Base-by-base conservation (phyloP, 2,329 filamentous ascomycete species). In the Ampelomyces quisqualis region DNA sequence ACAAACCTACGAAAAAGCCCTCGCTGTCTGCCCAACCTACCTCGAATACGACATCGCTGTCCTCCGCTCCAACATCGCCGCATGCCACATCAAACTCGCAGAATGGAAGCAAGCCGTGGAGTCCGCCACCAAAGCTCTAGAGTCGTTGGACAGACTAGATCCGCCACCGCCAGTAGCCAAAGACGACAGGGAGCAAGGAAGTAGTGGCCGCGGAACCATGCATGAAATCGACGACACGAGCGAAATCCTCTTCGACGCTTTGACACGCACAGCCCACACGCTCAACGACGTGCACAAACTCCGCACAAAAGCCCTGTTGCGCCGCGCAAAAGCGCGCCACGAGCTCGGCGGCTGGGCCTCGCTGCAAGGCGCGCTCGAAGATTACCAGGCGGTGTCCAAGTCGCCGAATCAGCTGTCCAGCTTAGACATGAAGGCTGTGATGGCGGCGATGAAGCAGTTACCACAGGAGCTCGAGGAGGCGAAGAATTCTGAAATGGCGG, bases 31-130 rank as follows among this genome's bases (percentile, higher is more conserved):
- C 58, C 91, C 91, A 2, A 84, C 81, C 51, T 94, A 95, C 64
- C 79, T 95, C 18, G 83, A 91, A 64, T 95, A 88, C 70, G 89
- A 95, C 55, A 77, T 91, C 48, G 89, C 90, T 18, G 88, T 97
- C 7, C 76, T 97, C 5, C 82, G 85, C 44, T 90, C 86, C 64
- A 97, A 97, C 72, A 85, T 96, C 52, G 80, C 91, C 2, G 91
- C 90, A 7, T 95, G 90, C 63, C 82, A 95, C 57, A 68, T 97
- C 39, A 94, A 94, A 65, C 74, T 94, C 3, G 77, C 83, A 46
- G 84, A 91, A 47, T 96, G 90, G 88, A 89, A 90, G 53, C 82
- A 88, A 20, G 88, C 89, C 7, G 78, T 90, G 29, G 83, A 84
- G 34, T 77, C 80, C 7, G 90, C 90, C 1, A 86, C 82, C 0